A percentile compares a stretch with the other conserved stretches of the same genome.
Evolutionary conservation across 768 basidiomycete genomes (phyloP).

Genomic region (Kondoa malvinella): DNA sequence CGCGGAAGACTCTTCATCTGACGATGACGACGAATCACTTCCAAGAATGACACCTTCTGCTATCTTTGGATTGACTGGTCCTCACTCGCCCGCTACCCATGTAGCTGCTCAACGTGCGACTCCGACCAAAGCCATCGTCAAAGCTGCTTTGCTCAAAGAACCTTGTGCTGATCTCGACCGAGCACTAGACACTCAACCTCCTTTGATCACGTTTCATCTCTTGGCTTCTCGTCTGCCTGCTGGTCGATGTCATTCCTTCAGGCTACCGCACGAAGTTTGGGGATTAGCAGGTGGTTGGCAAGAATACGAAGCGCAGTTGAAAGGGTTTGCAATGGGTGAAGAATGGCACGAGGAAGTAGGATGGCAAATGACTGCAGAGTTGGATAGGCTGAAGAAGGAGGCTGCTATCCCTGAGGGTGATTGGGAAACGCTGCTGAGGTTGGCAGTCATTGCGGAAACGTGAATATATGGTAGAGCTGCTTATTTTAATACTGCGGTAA

Average conservation of each 20-base stretch:
- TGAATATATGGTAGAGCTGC: not conserved
- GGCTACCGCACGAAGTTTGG: slow-evolving; percentile 25
- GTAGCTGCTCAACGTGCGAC: not conserved
- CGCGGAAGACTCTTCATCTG: not conserved
- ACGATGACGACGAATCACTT: slow-evolving; percentile 1
- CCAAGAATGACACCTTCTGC: slow-evolving; percentile 17
- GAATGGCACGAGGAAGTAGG: slow-evolving; percentile 26
- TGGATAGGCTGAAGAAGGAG: slow-evolving; percentile 2
- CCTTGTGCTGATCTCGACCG: slow-evolving; percentile 22
- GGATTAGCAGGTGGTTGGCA: slow-evolving; percentile 18
- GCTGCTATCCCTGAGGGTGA: not conserved
- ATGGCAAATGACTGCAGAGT: slow-evolving; percentile 23
- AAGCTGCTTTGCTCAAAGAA: not conserved
- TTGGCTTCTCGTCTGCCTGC: slow-evolving; percentile 23
- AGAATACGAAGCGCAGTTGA: slow-evolving; percentile 23
- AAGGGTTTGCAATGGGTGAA: slow-evolving; percentile 25
- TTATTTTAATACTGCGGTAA: too few relatives aligned
- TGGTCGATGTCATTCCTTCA: slow-evolving; percentile 16
- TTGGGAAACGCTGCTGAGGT: not conserved
- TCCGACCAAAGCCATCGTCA: slow-evolving; percentile 6
- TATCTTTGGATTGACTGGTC: not conserved
- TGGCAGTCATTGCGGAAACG: not conserved
- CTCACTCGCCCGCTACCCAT: not conserved
- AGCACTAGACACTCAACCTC: slow-evolving; percentile 22
- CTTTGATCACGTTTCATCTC: slow-evolving; percentile 25